Base-by-base conservation (phyloP, 2,329 filamentous ascomycete species). In the Phaeophleospora eucalypticola region DNA sequence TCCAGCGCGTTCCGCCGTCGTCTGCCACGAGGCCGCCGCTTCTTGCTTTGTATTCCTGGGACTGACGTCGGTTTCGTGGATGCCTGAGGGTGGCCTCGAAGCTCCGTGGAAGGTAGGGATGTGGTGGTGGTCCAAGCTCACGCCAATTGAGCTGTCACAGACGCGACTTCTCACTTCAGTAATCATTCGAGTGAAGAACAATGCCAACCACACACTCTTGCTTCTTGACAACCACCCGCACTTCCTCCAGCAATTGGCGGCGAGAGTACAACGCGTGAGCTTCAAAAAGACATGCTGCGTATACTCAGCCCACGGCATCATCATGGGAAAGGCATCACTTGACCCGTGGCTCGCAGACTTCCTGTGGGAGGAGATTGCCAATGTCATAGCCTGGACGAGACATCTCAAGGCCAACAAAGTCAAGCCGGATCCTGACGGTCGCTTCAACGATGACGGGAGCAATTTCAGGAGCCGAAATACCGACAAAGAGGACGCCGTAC, bases 381-480 rank as follows among this genome's bases (percentile, higher is more conserved):
- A 54, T 10, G 58, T 62, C 3, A 33, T 66, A 18, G 45, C 37
- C 1, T 66, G 63, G 65, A 50, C 54, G 42, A 38, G 53, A 15
- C 42, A 44, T 10, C 45, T 34, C 2, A 46, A 45, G 9, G 10
- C 43, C 8, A 45, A 41, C 4, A 46, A 41, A 2, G 44, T 64
- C 43, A 62, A 63, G 40, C 32, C 33, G 2, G 63, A 65, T 16
- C 49, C 56, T 7, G 54, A 58, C 3, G 34, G 36, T 10, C 58
- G 58, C 12, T 60, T 63, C 36, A 45, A 39, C 17, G 56, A 63
- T 40, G 61, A 66, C 45, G 59, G 60, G 12, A 65, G 61, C 52
- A 66, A 61, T 36, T 56, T 66, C 19, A 53, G 56, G 15, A 59
- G 61, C 38, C 24, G 12, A 6, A 29, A 29, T 29, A 4, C 44